These are phyloP conservation scores for Dissoconium aciculare DNA, from an alignment of 2,329 filamentous ascomycete species.

Conservation along the genomic window DNA sequence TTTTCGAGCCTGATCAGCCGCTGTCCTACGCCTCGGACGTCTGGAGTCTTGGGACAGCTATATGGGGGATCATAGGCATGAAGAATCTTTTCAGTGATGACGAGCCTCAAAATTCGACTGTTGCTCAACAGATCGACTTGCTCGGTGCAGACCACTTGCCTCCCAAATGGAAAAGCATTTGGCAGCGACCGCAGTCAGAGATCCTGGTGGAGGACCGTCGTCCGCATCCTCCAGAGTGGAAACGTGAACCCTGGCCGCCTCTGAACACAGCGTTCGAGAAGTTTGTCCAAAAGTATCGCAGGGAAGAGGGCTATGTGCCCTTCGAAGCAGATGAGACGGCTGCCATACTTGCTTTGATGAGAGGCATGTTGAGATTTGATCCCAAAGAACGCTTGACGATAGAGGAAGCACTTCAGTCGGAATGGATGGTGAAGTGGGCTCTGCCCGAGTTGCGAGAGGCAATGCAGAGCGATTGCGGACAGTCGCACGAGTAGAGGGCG, in stretches of 20 bases:
- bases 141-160: background rate
- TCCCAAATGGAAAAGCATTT: background rate
- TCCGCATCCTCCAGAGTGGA: background rate
- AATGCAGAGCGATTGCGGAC: no score
- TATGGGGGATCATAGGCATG: constrained; percentile 2
- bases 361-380: background rate
- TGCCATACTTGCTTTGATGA: background rate
- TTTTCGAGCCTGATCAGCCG: background rate
- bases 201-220: background rate
- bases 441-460: no score
- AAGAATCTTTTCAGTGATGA: background rate
- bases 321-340: background rate
- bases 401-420: background rate
- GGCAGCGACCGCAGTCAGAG: background rate
- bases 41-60: constrained; percentile 1
- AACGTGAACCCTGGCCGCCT: background rate
- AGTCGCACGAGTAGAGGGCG: no score
- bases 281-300: background rate
- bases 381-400: background rate
- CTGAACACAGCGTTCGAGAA: background rate
- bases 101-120: background rate
- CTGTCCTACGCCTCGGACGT: constrained; percentile 1
- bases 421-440: constrained; percentile 1
- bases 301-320: background rate
- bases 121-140: background rate